Conservation (phyloP, 2,329 filamentous ascomycete genomes). For the Fusarium floridanum region DNA sequence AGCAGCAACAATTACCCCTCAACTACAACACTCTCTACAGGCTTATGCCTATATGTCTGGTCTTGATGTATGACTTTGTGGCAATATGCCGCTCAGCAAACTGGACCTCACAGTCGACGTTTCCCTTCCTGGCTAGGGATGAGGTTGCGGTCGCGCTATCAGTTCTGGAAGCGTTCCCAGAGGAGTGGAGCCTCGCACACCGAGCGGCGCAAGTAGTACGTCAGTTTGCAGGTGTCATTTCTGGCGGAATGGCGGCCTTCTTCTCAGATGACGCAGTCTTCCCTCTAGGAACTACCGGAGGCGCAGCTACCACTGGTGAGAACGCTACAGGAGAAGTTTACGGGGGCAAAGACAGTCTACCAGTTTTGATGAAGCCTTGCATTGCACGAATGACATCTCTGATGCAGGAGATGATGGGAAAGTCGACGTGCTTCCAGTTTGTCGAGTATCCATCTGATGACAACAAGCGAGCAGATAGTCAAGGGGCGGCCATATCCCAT, state of each 20-base stretch:
- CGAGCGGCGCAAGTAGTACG: constrained; percentile 47
- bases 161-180: constrained; percentile 51
- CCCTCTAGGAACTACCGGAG: not conserved
- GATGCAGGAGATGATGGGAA: not conserved
- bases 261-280: constrained; percentile 3
- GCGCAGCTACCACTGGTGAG: not conserved
- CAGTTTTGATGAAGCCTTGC: constrained; percentile 7
- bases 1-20: constrained; percentile 55
- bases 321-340: not conserved
- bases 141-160: constrained; percentile 47
- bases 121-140: constrained; percentile 46
- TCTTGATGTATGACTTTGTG: constrained; percentile 46
- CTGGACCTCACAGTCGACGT: constrained; percentile 10
- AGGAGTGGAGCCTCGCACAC: constrained; percentile 48
- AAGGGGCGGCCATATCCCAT: not conserved
- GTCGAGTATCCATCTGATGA: not conserved
- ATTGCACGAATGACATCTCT: not conserved
- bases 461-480: not conserved
- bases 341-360: not conserved
- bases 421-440: not conserved
- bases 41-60: constrained; percentile 50
- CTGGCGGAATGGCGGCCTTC: not conserved
- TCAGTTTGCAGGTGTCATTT: constrained; percentile 36
- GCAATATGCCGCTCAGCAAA: not conserved
- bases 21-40: constrained; percentile 56